phyloP scores from a whole-genome alignment of 1,284 basidiomycete genomes.

The Megacollybia platyphylla region DNA sequence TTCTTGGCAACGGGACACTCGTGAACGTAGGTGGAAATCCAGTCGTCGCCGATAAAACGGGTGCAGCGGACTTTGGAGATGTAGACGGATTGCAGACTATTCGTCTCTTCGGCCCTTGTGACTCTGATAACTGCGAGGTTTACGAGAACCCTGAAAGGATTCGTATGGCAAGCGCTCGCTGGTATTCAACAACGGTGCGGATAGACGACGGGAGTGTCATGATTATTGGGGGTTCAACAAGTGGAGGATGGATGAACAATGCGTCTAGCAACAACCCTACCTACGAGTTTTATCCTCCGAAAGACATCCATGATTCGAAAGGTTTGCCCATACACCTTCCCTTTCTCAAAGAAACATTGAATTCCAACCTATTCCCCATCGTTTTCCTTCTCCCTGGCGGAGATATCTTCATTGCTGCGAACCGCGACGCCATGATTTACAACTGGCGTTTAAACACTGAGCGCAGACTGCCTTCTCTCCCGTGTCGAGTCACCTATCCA shows the following conservation, averaged over 20 bases:
- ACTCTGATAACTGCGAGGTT: conserved; percentile 37
- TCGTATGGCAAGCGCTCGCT: conserved; percentile 61
- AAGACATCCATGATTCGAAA: conserved; percentile 49
- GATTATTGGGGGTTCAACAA: conserved; percentile 70
- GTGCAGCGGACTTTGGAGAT: conserved; percentile 64
- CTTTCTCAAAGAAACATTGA: conserved; percentile 63
- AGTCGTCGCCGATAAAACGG: conserved; percentile 47
- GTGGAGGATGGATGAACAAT: conserved; percentile 76
- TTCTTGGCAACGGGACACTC: conserved; percentile 63
- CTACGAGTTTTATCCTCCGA: conserved; percentile 71
- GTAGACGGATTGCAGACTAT: conserved; percentile 63
- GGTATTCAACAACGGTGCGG: conserved; percentile 65
- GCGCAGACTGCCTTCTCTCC: conserved; percentile 51
- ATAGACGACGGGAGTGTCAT: conserved; percentile 68
- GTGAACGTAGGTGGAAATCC: conserved; percentile 73
- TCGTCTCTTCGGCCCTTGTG: conserved; percentile 63
- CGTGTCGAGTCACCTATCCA: conserved; percentile 74
- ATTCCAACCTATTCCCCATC: conserved; percentile 75
- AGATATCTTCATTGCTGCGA: conserved; percentile 68
- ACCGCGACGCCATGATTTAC: conserved; percentile 70
- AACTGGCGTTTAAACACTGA: conserved; percentile 61
- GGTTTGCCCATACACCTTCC: conserved; percentile 49
- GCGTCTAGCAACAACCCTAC: conserved; percentile 71
- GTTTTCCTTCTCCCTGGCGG: conserved; percentile 65
- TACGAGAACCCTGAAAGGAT: conserved; percentile 54